A percentile compares a stretch with the other conserved stretches of the same genome.
phyloP scores from a whole-genome alignment of 495 filamentous ascomycete genomes.

The Xylaria scruposa region DNA sequence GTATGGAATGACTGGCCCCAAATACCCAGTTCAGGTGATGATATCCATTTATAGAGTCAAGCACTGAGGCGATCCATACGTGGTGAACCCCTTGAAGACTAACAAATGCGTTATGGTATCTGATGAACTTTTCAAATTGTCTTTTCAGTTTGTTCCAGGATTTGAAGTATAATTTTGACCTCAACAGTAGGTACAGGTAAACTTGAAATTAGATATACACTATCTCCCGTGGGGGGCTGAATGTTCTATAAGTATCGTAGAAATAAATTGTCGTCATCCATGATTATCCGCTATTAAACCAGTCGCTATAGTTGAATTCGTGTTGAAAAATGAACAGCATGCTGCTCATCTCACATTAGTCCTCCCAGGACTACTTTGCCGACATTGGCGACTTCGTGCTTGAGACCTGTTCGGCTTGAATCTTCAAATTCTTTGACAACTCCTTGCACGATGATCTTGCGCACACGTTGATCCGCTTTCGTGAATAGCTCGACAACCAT shows the following conservation, averaged over 20 bases:
- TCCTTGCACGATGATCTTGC: constrained; percentile 84
- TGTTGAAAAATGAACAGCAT: not conserved
- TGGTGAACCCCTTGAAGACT: constrained; percentile 65
- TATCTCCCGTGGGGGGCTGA: constrained; percentile 6
- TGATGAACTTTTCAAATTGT: constrained; percentile 69
- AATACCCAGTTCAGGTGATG: constrained; percentile 81
- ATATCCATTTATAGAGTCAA: constrained; percentile 99
- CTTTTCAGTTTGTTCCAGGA: not conserved
- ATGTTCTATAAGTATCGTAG: not conserved
- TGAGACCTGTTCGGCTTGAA: constrained; percentile 72
- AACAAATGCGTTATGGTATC: constrained; percentile 83
- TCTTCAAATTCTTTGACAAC: constrained; percentile 95
- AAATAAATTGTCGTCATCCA: not conserved
- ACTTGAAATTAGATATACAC: not conserved
- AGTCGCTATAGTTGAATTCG: not conserved
- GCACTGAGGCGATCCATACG: constrained; percentile 81
- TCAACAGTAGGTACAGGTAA: too few relatives aligned
- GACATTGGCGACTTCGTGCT: constrained; percentile 79
- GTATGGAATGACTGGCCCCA: constrained; percentile 25
- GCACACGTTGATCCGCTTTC: constrained; percentile 83
- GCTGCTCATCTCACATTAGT: constrained; percentile 67
- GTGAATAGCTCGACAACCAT: constrained; percentile 80
- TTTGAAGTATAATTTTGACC: not conserved
- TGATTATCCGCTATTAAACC: not conserved
- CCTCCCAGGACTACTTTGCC: constrained; percentile 90